Evolutionary conservation across 1,284 basidiomycete genomes (phyloP), one percentile per base, ranked within the genome.

Genomic region (Cryptococcus depauperatus): DNA sequence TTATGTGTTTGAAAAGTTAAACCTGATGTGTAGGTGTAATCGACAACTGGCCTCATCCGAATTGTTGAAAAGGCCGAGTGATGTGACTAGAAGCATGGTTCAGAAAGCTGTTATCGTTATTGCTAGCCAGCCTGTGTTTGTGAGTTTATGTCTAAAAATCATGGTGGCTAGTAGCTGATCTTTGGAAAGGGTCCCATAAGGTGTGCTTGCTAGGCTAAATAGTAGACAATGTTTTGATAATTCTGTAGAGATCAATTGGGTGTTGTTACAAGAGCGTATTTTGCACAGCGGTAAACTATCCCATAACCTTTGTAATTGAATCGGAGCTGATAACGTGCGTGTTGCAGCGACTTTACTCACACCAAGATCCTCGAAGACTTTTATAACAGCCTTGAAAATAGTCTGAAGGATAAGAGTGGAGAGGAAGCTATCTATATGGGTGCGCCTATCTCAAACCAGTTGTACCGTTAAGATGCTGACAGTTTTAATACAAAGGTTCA

Each of bases 101-200:
- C 93, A 99, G 69, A 99, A 98, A 66, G 93, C 95, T 0, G 86
- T 99, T 3, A 88, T 98, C 0, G 86, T 98, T 2, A 75, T 98
- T 28, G 91, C 89, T 2, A 83, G 83, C 4, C 88, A 87, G 59
- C 88, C 88, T 0, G 78, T 91, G 1, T 93, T 92, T 64, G 87
- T 68, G 41, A 52, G 66, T 55, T 19, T 10, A n/a, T 35, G 22
- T 33, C 18, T 37, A 3, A 4, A 19, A 5, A 16, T 14, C 37
- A 14, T 23, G 21, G n/a, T 14, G 4, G 23, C 23, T 28, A 7
- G 38, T 41, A 22, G 46, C 51, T 57, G 43, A 54, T 26, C 37
- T 27, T 19, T 43, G 26, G 23, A 26, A 30, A 30, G 29, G 29
- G 13, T 30, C n/a, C n/a, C n/a, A n/a, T n/a, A n/a, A 30, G 16